These are phyloP conservation scores for Leccinum subtestaceum DNA, from an alignment of 768 basidiomycete genomes.

Conservation along the genomic window DNA sequence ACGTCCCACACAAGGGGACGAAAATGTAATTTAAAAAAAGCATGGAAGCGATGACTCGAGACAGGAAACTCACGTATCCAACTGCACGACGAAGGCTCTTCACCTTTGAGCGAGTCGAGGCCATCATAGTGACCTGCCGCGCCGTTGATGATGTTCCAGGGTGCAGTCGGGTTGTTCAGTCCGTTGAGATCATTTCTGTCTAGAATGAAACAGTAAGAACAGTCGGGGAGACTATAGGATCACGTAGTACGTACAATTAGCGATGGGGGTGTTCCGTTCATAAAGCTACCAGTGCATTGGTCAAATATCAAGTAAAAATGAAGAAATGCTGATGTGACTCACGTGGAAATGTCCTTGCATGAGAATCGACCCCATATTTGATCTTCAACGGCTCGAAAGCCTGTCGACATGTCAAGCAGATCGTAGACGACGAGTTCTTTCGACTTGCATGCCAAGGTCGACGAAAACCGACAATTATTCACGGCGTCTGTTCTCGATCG, in stretches of 20 bases:
- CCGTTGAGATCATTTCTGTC: slow-evolving; percentile 22
- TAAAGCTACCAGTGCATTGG: slow-evolving; percentile 11
- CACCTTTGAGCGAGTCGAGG: slow-evolving; percentile 12
- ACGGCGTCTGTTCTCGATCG: slow-evolving; percentile 25
- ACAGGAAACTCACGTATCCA: slow-evolving; percentile 13
- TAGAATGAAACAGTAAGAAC: not conserved
- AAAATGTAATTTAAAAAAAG: too few relatives aligned
- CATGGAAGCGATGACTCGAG: not conserved
- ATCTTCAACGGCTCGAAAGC: slow-evolving; percentile 32
- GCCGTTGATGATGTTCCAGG: slow-evolving; percentile 30
- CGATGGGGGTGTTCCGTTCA: slow-evolving; percentile 28
- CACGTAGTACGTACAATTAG: slow-evolving; percentile 20
- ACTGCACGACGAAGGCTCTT: slow-evolving; percentile 1
- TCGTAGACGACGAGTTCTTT: slow-evolving; percentile 3
- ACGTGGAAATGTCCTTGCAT: slow-evolving; percentile 30
- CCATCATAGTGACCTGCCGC: slow-evolving; percentile 30
- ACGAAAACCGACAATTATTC: slow-evolving; percentile 29
- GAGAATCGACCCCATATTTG: slow-evolving; percentile 29
- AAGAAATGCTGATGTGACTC: not conserved
- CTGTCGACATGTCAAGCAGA: slow-evolving; percentile 21
- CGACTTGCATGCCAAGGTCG: slow-evolving; percentile 26
- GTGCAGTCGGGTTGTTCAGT: slow-evolving; percentile 23
- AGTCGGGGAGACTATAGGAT: not conserved
- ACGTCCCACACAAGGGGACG: too few relatives aligned
- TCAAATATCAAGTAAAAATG: not conserved